Base-by-base conservation (phyloP, 75 land plant genomes). In the Cupressus sempervirens region DNA sequence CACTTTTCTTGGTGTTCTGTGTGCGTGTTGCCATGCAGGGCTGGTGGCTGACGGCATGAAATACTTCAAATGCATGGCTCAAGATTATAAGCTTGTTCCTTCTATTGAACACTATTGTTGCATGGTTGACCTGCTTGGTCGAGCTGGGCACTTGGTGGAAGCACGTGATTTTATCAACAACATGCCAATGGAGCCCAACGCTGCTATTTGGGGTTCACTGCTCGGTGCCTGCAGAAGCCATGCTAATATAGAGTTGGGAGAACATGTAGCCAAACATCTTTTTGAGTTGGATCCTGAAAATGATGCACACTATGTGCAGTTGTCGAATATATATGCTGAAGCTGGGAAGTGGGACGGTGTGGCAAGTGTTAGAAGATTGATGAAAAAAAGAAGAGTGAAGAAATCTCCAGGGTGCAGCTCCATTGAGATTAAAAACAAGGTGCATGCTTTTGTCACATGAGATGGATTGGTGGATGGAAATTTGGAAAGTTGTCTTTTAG, bases 1-100 rank as follows among this genome's bases (percentile, higher is more conserved):
- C 16, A 88, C 88, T 41, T 88, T 88, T 50, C 10, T 86, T 40
- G 54, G 83, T 80, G 76, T 88, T 38, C 52, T 88, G 2, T 38
- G 38, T 38, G 88, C 88, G 0, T 88, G 88, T 54, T 87, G 88
- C 20, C 88, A 86, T 85, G 67, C 83, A 29, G 87, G 88, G 15
- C 58, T 86, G n/a, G 81, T 80, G 52, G 72, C 56, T 26, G 40
- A 86, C 20, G 88, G 88, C 30, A 9, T 45, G 87, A 26, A 86
- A 46, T 79, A 30, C 23, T 86, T 88, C 73, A 43, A 58, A 16
- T 32, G 34, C 41, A 85, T 88, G 88, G 70, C 30, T 32, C 82
- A 73, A 45, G 83, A 86, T 40, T 81, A 81, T 68, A n/a, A 54
- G 45, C 32, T 86, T 48, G 7, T 29, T 10, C 88, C 88, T 46